Conservation (phyloP, 257 asterid genomes). For the Nicotiana undulata region DNA sequence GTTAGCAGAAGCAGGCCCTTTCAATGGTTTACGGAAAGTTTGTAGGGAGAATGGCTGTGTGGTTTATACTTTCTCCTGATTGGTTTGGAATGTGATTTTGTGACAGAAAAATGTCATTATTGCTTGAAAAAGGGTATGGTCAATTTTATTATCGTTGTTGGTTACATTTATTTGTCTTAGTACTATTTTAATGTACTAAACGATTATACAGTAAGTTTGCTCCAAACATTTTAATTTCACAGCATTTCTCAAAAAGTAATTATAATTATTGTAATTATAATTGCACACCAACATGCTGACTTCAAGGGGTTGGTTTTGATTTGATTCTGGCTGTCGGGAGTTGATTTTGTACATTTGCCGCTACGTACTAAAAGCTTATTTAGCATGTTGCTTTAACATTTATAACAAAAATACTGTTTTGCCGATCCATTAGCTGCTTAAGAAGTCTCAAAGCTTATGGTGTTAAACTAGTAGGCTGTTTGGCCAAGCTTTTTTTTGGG, state of each 20-base stretch:
- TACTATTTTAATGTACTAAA: neutral
- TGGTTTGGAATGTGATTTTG: neutral
- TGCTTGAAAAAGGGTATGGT: neutral
- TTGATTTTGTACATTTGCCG: neutral
- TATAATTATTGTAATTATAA: neutral
- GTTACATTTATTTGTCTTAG: neutral
- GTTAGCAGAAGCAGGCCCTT: neutral
- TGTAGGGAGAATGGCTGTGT: neutral
- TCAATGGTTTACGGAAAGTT: neutral
- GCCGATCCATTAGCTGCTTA: neutral
- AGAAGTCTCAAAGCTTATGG: neutral
- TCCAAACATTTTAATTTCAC: slow-evolving; percentile 1
- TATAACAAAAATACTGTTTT: neutral
- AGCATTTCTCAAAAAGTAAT: neutral
- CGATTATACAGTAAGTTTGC: neutral
- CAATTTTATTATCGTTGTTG: neutral
- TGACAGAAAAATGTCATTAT: neutral
- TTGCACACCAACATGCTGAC: neutral
- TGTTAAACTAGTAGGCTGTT: neutral
- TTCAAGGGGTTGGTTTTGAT: neutral
- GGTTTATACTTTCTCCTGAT: neutral
- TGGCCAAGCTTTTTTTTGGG: no score
- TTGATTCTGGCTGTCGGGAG: neutral
- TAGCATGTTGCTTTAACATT: neutral
- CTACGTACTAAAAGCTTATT: neutral